Evolutionary conservation across 306 rosid genomes (phyloP).

Genomic region (Cicer judaicum): DNA sequence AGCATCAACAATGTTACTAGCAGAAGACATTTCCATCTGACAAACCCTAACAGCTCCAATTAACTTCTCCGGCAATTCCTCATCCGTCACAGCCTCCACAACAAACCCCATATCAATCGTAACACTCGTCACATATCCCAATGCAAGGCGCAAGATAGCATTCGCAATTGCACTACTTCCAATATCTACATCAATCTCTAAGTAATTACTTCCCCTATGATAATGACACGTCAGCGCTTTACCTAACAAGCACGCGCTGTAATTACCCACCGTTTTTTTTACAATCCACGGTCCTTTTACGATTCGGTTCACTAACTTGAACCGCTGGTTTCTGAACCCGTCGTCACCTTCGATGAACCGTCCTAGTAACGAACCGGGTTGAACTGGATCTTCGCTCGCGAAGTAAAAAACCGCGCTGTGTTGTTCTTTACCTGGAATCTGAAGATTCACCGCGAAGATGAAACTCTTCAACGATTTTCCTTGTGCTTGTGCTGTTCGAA

Average conservation of each 20-base stretch:
- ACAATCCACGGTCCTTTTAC: slow-evolving; percentile 97
- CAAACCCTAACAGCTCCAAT: slow-evolving; percentile 84
- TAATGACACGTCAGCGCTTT: slow-evolving; percentile 88
- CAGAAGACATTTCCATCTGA: slow-evolving; percentile 89
- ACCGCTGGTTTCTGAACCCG: slow-evolving; percentile 75
- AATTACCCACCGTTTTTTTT: slow-evolving; percentile 79
- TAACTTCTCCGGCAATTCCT: slow-evolving; percentile 82
- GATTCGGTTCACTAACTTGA: slow-evolving; percentile 90
- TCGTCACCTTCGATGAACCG: slow-evolving; percentile 87
- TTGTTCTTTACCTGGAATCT: slow-evolving; percentile 86
- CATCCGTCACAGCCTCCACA: slow-evolving; percentile 85
- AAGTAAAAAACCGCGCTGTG: slow-evolving; percentile 91
- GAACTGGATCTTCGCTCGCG: slow-evolving; percentile 73
- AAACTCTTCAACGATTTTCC: slow-evolving; percentile 71
- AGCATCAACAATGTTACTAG: slow-evolving; percentile 56
- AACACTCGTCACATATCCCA: slow-evolving; percentile 82
- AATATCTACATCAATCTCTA: slow-evolving; percentile 91
- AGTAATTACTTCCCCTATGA: slow-evolving; percentile 72
- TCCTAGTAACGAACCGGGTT: slow-evolving; percentile 63
- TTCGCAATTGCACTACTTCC: slow-evolving; percentile 85
- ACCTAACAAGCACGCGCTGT: slow-evolving; percentile 85
- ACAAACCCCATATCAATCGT: slow-evolving; percentile 89
- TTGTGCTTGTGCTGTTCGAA: slow-evolving; percentile 59
- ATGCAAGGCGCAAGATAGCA: slow-evolving; percentile 80
- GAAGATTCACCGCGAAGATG: slow-evolving; percentile 83